Base-by-base conservation (phyloP, 768 basidiomycete genomes). In the Amanita rubescens region DNA sequence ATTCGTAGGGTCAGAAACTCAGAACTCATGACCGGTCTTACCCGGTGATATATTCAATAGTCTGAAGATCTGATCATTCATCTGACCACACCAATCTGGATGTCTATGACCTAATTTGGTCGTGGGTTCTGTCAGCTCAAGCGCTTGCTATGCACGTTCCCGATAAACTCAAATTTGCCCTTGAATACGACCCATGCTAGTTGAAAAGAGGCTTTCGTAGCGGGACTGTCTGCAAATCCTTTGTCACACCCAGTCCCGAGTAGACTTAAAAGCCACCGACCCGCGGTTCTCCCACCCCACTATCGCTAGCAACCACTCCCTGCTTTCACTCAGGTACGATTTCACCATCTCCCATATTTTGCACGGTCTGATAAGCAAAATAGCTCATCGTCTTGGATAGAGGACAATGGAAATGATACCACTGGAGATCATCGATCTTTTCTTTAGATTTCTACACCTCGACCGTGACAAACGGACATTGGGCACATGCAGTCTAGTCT, bases 371-470 rank as follows among this genome's bases (percentile, higher is more conserved):
- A 35, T 20, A 9, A 3, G 3, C 5, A 38, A 5, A 19, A 10
- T 27, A 25, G 24, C 44, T 9, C 8, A 27, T 3, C n/a, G 3
- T n/a, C n/a, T n/a, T n/a, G n/a, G n/a, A n/a, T n/a, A n/a, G n/a
- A n/a, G n/a, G 41, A 33, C 3, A 2, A 51, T 53, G 52, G 8
- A 17, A 15, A 25, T n/a, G 17, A 53, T 53, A 10, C 52, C 52
- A 46, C 33, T 15, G 22, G 52, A 53, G 34, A 35, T 53, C 32
- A 17, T 53, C 12, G 52, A 53, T 17, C 42, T 53, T 32, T 53
- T 53, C 43, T 19, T 53, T 14, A 25, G 20, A 30, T 30, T 34
- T 22, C 24, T 46, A 3, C 27, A 44, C 42, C 25, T 46, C 8
- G 27, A 45, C 11, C 34, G 20, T 14, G 52, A 53, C 32, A 46